phyloP scores from a whole-genome alignment of 257 asterid genomes.

The Plectranthus barbatus region DNA sequence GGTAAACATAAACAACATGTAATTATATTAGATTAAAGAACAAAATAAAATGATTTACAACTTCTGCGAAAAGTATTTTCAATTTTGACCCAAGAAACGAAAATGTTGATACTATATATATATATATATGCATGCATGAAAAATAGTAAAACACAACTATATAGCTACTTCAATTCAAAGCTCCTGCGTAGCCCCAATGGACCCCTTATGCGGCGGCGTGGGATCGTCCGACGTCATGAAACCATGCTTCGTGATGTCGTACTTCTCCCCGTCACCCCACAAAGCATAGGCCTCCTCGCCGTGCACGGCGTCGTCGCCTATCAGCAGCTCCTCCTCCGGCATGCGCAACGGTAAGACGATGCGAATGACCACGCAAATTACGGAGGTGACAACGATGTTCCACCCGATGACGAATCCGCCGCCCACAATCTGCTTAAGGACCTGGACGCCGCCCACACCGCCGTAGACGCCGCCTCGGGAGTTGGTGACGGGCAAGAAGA shows the following conservation, averaged over 20 bases:
- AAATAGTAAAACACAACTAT: too few relatives aligned
- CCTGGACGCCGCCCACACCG: slow-evolving; percentile 44
- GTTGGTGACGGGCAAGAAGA: slow-evolving; percentile 53
- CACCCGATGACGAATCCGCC: slow-evolving; percentile 58
- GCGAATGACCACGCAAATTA: slow-evolving; percentile 35
- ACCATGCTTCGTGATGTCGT: slow-evolving; percentile 44
- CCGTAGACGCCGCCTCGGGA: slow-evolving; percentile 52
- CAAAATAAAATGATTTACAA: not conserved
- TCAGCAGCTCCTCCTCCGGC: slow-evolving; percentile 47
- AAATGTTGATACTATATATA: too few relatives aligned
- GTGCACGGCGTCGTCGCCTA: slow-evolving; percentile 69
- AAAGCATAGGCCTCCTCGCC: slow-evolving; percentile 70
- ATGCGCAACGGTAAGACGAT: slow-evolving; percentile 44
- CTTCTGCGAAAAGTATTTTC: not conserved
- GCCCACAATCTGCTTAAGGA: slow-evolving; percentile 52
- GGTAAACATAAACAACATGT: too few relatives aligned
- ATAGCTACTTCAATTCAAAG: not conserved
- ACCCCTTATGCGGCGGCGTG: slow-evolving; percentile 9
- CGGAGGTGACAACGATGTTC: slow-evolving; percentile 51
- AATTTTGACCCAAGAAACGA: not conserved
- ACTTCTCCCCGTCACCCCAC: slow-evolving; percentile 72
- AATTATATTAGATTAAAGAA: not conserved
- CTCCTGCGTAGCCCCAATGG: slow-evolving; percentile 42
- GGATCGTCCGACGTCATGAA: slow-evolving; percentile 21
- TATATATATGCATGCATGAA: not conserved